Evolutionary conservation across 2,329 filamentous ascomycete species (phyloP).

Genomic region (Alternaria alternata): DNA sequence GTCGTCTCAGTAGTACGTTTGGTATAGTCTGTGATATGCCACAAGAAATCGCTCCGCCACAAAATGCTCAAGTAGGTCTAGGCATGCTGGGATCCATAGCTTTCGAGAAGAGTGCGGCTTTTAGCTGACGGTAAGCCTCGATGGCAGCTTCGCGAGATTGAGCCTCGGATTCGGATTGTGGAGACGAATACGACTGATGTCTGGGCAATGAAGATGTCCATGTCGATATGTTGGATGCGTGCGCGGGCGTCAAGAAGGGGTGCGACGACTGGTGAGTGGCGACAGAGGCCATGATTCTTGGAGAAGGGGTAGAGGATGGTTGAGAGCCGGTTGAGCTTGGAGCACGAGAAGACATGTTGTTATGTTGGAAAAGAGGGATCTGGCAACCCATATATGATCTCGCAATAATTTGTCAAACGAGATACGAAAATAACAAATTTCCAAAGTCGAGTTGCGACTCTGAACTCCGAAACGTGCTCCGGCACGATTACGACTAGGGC

Average conservation of each 20-base stretch:
- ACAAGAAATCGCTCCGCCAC: neutral
- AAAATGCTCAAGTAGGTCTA: constrained; percentile 5
- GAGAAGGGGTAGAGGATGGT: constrained; percentile 30
- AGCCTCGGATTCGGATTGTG: constrained; percentile 23
- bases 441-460: neutral
- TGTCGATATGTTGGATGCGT: constrained; percentile 41
- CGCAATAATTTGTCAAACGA: constrained; percentile 29
- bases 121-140: constrained; percentile 47
- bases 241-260: constrained; percentile 38
- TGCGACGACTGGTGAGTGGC: constrained; percentile 28
- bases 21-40: constrained; percentile 6
- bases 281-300: constrained; percentile 25
- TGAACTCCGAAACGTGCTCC: constrained; percentile 9
- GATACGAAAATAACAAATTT: neutral
- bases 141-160: constrained; percentile 39
- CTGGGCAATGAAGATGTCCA: constrained; percentile 43
- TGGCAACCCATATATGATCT: constrained; percentile 21
- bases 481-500: constrained; percentile 5
- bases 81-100: constrained; percentile 14
- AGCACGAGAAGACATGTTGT: constrained; percentile 24
- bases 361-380: neutral
- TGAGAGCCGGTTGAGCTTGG: constrained; percentile 26
- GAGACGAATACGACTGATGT: constrained; percentile 18
- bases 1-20: constrained; percentile 7
- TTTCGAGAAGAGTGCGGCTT: constrained; percentile 50